Conservation (phyloP, 495 filamentous ascomycete species). For the Penicillium egyptiacum region DNA sequence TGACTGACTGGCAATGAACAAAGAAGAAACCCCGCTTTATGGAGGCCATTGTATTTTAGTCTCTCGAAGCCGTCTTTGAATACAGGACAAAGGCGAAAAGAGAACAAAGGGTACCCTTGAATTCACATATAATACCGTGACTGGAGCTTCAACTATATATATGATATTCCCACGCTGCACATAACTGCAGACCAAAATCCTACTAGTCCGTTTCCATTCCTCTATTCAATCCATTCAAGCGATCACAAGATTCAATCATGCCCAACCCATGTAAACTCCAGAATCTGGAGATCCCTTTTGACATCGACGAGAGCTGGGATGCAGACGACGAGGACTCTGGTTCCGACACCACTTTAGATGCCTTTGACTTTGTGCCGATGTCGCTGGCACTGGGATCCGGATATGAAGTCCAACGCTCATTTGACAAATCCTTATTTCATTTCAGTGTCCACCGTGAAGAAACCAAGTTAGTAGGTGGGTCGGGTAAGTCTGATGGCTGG, state of each 20-base stretch:
- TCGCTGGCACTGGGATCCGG: neutral
- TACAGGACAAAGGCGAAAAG: neutral
- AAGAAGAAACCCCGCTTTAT: neutral
- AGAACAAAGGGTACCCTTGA: neutral
- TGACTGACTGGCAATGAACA: neutral
- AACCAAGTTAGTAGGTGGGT: neutral
- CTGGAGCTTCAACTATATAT: neutral
- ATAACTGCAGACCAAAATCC: neutral
- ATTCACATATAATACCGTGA: neutral
- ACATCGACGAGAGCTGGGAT: neutral
- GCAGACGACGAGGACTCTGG: conserved; percentile 7
- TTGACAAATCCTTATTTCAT: neutral
- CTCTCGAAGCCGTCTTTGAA: neutral
- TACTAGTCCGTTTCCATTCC: neutral
- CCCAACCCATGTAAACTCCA: neutral
- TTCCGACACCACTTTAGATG: neutral
- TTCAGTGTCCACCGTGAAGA: conserved; percentile 1
- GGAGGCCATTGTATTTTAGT: neutral
- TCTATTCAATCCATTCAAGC: neutral
- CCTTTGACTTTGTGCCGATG: neutral
- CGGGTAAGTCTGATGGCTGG: conserved; percentile 5
- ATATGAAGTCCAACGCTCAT: neutral
- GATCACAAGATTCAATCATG: neutral
- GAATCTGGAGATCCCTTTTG: neutral
- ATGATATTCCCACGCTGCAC: neutral